Percentiles rank a stretch among this genome's conserved stretches.
These are phyloP conservation scores for Pouteria campechiana DNA, from an alignment of 179 eudicot species.

Conservation along the genomic window DNA sequence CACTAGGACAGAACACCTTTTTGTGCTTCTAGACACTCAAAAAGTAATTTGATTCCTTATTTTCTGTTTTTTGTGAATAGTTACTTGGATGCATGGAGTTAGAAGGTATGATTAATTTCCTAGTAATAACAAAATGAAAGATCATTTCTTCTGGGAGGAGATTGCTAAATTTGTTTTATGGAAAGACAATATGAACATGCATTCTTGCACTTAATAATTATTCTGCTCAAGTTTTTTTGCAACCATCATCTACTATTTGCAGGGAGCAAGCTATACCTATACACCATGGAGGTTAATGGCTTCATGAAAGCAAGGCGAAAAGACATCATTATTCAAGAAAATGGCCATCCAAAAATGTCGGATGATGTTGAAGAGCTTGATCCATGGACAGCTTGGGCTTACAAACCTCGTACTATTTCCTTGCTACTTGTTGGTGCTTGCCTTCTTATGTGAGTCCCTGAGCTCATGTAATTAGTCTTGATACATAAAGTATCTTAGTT, in stretches of 20 bases:
- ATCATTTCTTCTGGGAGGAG: too few species aligned
- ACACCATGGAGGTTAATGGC: slow-evolving; percentile 48
- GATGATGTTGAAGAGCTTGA: slow-evolving; percentile 64
- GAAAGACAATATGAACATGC: too few species aligned
- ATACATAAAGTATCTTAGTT: not conserved
- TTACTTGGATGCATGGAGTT: too few species aligned
- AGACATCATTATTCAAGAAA: slow-evolving; percentile 19
- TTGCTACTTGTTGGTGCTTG: slow-evolving; percentile 85
- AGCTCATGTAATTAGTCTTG: not conserved
- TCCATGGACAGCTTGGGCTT: slow-evolving; percentile 99
- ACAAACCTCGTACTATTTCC: slow-evolving; percentile 86
- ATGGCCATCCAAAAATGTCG: slow-evolving; percentile 33
- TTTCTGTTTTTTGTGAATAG: too few species aligned
- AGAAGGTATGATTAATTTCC: too few species aligned
- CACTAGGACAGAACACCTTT: too few species aligned
- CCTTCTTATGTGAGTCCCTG: slow-evolving; percentile 62
- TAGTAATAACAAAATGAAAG: too few species aligned
- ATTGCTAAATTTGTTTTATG: too few species aligned
- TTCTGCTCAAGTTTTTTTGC: too few species aligned
- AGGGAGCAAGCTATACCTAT: slow-evolving; percentile 7
- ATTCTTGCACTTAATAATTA: too few species aligned
- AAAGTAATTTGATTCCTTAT: too few species aligned
- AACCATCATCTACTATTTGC: slow-evolving; percentile 1
- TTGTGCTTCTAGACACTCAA: too few species aligned
- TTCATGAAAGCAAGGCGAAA: slow-evolving; percentile 24